A percentile compares a stretch with the other conserved stretches of the same genome.
These are phyloP conservation scores for Fraxinus quadrangulata DNA, from an alignment of 257 asterid species.

Conservation along the genomic window DNA sequence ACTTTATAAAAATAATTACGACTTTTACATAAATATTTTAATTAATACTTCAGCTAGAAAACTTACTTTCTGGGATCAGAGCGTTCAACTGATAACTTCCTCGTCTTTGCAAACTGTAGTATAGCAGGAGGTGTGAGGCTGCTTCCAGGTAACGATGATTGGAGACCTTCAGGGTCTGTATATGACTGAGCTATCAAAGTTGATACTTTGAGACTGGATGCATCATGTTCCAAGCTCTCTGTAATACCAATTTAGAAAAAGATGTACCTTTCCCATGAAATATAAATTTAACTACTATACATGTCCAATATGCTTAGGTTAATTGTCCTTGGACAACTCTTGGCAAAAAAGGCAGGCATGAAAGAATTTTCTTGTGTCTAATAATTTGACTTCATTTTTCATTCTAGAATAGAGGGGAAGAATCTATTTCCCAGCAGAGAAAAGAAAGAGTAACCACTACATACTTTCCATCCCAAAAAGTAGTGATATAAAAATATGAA, in stretches of 20 bases:
- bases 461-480: constrained; percentile 16
- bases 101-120: constrained; percentile 85
- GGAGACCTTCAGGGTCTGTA: constrained; percentile 79
- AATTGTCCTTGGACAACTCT: constrained; percentile 18
- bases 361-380: constrained; percentile 2
- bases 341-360: neutral
- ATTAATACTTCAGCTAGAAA: constrained; percentile 13
- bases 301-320: neutral
- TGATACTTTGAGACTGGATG: constrained; percentile 72
- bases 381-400: constrained; percentile 3
- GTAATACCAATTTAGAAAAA: constrained; percentile 37
- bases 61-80: constrained; percentile 93
- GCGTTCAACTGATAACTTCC: constrained; percentile 86
- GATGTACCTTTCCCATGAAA: constrained; percentile 22
- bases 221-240: constrained; percentile 57
- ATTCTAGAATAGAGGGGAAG: constrained; percentile 22
- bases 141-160: constrained; percentile 73
- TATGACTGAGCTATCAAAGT: constrained; percentile 66
- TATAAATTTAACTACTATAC: constrained; percentile 19
- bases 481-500: constrained; percentile 7
- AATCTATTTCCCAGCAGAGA: constrained; percentile 17
- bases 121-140: constrained; percentile 61
- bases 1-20: neutral
- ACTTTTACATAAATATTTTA: neutral
- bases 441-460: neutral